Conservation (phyloP, 169 alveolate species). For the Plasmodium blacklocki region DNA sequence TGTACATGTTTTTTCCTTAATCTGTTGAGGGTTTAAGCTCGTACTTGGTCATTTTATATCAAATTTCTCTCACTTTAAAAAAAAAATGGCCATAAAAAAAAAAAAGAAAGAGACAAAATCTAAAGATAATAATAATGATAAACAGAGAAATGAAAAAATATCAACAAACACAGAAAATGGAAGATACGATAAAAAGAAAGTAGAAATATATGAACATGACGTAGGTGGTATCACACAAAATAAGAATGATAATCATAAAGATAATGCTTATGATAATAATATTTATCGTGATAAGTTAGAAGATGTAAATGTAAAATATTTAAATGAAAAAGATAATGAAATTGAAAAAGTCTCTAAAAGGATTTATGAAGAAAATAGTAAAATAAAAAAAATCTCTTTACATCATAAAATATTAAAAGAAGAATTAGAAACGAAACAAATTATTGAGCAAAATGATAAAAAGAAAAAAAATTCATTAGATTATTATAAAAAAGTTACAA, state of each 20-base stretch:
- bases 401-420: constrained; percentile 70
- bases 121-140: too few relatives aligned
- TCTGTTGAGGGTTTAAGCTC: too few relatives aligned
- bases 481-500: constrained; percentile 48
- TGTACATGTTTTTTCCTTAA: too few relatives aligned
- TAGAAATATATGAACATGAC: too few relatives aligned
- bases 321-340: constrained; percentile 61
- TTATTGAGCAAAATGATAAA: constrained; percentile 54
- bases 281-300: background rate
- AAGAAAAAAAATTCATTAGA: constrained; percentile 64
- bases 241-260: too few relatives aligned
- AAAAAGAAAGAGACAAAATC: background rate
- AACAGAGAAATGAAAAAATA: too few relatives aligned
- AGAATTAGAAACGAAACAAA: constrained; percentile 61
- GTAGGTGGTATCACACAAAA: too few relatives aligned
- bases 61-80: background rate
- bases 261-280: too few relatives aligned
- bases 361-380: constrained; percentile 75
- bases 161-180: too few relatives aligned
- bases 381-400: constrained; percentile 67
- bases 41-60: too few relatives aligned
- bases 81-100: background rate
- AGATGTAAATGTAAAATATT: constrained; percentile 24
- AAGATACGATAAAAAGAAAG: too few relatives aligned
- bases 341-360: constrained; percentile 61